Percentiles rank a stretch among this genome's conserved stretches.
Conservation (phyloP, 768 basidiomycete genomes). For the Boletus vinaceobasis region DNA sequence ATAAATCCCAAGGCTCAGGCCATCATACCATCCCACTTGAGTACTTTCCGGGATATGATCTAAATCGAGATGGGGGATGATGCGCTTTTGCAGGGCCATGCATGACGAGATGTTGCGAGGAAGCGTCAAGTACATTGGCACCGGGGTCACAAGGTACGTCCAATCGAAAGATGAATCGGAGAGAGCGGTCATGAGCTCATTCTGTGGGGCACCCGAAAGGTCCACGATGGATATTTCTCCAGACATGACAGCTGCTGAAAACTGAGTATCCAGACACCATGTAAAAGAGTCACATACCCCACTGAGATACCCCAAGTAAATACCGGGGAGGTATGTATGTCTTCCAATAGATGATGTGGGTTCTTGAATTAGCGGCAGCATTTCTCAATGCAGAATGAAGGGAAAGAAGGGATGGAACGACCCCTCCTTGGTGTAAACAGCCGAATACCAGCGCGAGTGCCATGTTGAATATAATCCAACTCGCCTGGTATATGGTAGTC, state of each 20-base stretch:
- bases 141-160: slow-evolving; percentile 32
- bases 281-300: slow-evolving; percentile 15
- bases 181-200: slow-evolving; percentile 18
- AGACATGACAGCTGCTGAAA: slow-evolving; percentile 21
- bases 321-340: slow-evolving; percentile 40
- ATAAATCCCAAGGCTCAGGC: slow-evolving; percentile 34
- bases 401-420: slow-evolving; percentile 37
- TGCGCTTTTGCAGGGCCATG: slow-evolving; percentile 18
- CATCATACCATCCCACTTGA: slow-evolving; percentile 27
- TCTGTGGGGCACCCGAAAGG: slow-evolving; percentile 27
- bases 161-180: slow-evolving; percentile 1
- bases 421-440: slow-evolving; percentile 39
- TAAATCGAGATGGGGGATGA: slow-evolving; percentile 38
- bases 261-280: neutral
- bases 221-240: slow-evolving; percentile 26
- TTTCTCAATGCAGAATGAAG: slow-evolving; percentile 26
- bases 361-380: neutral
- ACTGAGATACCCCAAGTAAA: slow-evolving; percentile 28
- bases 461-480: slow-evolving; percentile 30
- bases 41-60: slow-evolving; percentile 35
- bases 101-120: slow-evolving; percentile 19
- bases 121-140: slow-evolving; percentile 25
- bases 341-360: slow-evolving; percentile 37
- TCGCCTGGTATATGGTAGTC: slow-evolving; percentile 14
- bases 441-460: slow-evolving; percentile 34